These are phyloP conservation scores for Flaveria sonorensis DNA, from an alignment of 129 eudicot species.

Conservation along the genomic window DNA sequence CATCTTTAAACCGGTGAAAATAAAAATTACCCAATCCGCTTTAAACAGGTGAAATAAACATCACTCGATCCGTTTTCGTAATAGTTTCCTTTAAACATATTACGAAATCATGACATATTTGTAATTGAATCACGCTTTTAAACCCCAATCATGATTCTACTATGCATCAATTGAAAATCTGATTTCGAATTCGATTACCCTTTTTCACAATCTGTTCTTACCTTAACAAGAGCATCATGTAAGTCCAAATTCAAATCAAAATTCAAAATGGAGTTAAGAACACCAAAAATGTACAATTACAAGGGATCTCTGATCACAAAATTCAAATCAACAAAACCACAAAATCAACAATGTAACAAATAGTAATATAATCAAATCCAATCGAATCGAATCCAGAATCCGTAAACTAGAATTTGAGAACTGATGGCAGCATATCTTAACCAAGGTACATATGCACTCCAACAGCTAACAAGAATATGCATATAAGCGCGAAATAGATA, in stretches of 20 bases:
- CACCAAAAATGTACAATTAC: background rate
- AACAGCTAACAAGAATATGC: slow-evolving; percentile 79
- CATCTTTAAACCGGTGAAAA: too few relatives aligned
- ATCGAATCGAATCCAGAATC: slow-evolving; percentile 1
- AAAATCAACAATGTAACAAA: background rate
- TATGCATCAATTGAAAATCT: background rate
- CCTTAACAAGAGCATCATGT: background rate
- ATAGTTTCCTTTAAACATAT: too few relatives aligned
- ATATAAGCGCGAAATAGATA: slow-evolving; percentile 65
- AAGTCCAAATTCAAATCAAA: too few relatives aligned
- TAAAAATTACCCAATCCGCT: too few relatives aligned
- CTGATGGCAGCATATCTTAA: background rate
- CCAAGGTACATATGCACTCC: slow-evolving; percentile 80
- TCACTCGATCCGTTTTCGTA: too few relatives aligned
- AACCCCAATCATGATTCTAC: background rate
- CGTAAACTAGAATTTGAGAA: too few relatives aligned
- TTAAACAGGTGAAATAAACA: too few relatives aligned
- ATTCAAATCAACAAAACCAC: background rate
- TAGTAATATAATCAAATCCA: slow-evolving; percentile 19
- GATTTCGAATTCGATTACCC: background rate
- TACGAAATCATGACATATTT: background rate
- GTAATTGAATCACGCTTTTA: background rate
- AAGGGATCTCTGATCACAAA: background rate
- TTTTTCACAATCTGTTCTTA: background rate
- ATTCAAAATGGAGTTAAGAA: too few relatives aligned